Conservation (phyloP, 208 protist species). For the Trypanosomatidae sp. region DNA sequence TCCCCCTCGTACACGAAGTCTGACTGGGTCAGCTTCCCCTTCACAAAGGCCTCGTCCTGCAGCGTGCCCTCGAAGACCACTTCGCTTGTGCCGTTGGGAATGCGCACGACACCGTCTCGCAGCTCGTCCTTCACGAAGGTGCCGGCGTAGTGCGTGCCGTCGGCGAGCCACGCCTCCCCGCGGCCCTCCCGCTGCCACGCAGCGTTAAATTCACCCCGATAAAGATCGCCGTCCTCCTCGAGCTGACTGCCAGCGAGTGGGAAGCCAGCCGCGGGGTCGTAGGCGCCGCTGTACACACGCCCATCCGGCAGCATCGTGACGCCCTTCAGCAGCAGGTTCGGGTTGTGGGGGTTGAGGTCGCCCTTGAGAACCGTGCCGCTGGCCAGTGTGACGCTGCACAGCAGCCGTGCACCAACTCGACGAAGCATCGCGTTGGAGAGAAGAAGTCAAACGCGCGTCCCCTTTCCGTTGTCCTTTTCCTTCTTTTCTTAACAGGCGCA, state of each 20-base stretch:
- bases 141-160: slow-evolving; percentile 87
- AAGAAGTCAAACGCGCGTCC: not conserved
- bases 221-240: slow-evolving; percentile 90
- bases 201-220: slow-evolving; percentile 81
- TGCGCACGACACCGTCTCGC: slow-evolving; percentile 79
- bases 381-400: slow-evolving; percentile 51
- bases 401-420: slow-evolving; percentile 14
- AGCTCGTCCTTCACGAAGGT: slow-evolving; percentile 78
- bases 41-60: slow-evolving; percentile 78
- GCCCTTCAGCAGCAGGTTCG: slow-evolving; percentile 57
- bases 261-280: slow-evolving; percentile 58
- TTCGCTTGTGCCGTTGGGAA: slow-evolving; percentile 83
- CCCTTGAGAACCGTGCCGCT: slow-evolving; percentile 75
- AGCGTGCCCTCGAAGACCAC: slow-evolving; percentile 84
- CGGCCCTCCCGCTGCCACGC: slow-evolving; percentile 86
- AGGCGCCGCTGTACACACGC: slow-evolving; percentile 71
- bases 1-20: slow-evolving; percentile 89
- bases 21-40: slow-evolving; percentile 67
- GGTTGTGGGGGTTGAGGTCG: slow-evolving; percentile 51
- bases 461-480: not conserved
- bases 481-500: no score
- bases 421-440: slow-evolving; percentile 23
- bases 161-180: slow-evolving; percentile 84
- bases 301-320: slow-evolving; percentile 72
- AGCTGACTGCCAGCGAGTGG: slow-evolving; percentile 74